A percentile compares a stretch with the other conserved stretches of the same genome.
These are phyloP conservation scores for Cardamine chenopodiifolia DNA, from an alignment of 345 rosid genomes.

Conservation along the genomic window DNA sequence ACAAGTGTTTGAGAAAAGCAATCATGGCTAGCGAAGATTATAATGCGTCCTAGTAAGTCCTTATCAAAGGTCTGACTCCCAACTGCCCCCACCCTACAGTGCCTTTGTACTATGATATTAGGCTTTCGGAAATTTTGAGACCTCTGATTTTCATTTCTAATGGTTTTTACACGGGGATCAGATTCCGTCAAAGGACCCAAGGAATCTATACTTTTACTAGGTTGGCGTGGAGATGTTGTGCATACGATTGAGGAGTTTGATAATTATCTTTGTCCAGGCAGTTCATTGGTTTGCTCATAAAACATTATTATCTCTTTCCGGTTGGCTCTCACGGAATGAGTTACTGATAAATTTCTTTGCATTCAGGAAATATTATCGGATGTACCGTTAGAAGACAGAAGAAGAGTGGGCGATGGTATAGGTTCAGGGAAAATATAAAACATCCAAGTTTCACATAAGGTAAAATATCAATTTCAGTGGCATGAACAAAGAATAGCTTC, in stretches of 20 bases:
- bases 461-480: slow-evolving; percentile 36
- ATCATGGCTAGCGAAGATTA: slow-evolving; percentile 54
- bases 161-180: slow-evolving; percentile 56
- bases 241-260: slow-evolving; percentile 93
- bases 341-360: neutral
- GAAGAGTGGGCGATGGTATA: slow-evolving; percentile 42
- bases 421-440: slow-evolving; percentile 60
- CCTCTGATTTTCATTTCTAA: slow-evolving; percentile 24
- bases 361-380: slow-evolving; percentile 89
- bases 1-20: slow-evolving; percentile 54
- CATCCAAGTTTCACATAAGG: slow-evolving; percentile 66
- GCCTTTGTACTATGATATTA: neutral
- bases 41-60: slow-evolving; percentile 51
- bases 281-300: slow-evolving; percentile 63
- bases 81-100: neutral
- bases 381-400: slow-evolving; percentile 81
- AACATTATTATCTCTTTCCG: slow-evolving; percentile 11
- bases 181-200: slow-evolving; percentile 71
- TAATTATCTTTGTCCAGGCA: slow-evolving; percentile 96
- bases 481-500: neutral
- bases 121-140: slow-evolving; percentile 4
- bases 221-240: slow-evolving; percentile 91
- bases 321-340: neutral
- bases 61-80: slow-evolving; percentile 70
- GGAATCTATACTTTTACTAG: slow-evolving; percentile 83